Evolutionary conservation across 805 yeast species (phyloP), one percentile per base, ranked within the genome.

Genomic region (Brettanomyces bruxellensis): DNA sequence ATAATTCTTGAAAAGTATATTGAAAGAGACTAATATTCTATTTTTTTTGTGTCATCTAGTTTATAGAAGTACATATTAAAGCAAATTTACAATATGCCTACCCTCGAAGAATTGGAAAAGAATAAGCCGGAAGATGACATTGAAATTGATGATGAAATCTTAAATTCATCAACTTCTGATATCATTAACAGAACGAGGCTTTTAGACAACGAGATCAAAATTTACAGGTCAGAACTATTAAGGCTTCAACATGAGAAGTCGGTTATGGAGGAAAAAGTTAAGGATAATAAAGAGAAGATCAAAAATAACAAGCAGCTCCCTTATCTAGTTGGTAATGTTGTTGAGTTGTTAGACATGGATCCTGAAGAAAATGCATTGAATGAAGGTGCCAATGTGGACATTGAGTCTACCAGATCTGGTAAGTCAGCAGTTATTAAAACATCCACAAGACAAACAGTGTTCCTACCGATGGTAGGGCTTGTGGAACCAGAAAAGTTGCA

Each of bases 381-480:
- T 51, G 96, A 93, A 64, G 98, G 98, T 36, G 97, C 98, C 48
- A 91, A 90, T 60, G 85, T 89, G 41, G 97, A 93, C 66, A 70
- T 87, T 55, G 96, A 93, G 61, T 86, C 96, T 41, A 77, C 95
- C 11, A 81, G 96, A 51, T 78, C 79, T 40, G 98, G 99, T 5
- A 89, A 91, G 67, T 88, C 95, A n/a, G 99, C 99, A 1, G 99
- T 93, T 35, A 86, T 93, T 51, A 93, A 93, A 67, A 93, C 99
- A 0, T 87, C 96, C 1, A 93, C 99, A 8, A 81, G 99, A 61
- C 99, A 93, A 62, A 93, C 99, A 3, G 95, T 93, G 34, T 93
- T 93, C 58, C 71, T 93, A 61, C 99, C 99, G 34, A 77, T 93
- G 67, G 86, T 93, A 48, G 99, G 99, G 22, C 71, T 93, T 45